Base-by-base conservation (phyloP, 257 asterid species). In the Scutellaria galericulata region DNA sequence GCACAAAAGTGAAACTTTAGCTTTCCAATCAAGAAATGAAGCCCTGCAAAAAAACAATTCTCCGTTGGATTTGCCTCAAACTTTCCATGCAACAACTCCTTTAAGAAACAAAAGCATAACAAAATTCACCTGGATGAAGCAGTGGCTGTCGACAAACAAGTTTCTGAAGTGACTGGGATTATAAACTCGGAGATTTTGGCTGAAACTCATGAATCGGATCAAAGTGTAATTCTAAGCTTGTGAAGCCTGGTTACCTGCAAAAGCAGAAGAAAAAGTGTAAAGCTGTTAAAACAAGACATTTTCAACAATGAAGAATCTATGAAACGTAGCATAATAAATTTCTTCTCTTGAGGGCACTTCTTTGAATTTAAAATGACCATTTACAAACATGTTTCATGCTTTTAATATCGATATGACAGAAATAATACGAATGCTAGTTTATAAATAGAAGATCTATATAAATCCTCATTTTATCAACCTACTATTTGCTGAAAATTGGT, bases 41-140 rank as follows among this genome's bases (percentile, higher is more conserved):
- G 73, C 76, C 66, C 50, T 72, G 15, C 63, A n/a, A 70, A 73
- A 68, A 47, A 66, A 22, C 9, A 58, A 59, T 13, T 13, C 22
- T 35, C 72, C 6, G 42, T 12, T 40, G 81, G 64, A 48, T 55
- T 59, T 11, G 62, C 67, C 9, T 74, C 42, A 6, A 74, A 73
- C 18, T 31, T 74, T 64, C 94, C 91, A 13, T 50, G 75, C 68
- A 86, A 88, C 86, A 88, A 86, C 71, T 91, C 94, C 5, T 88
- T 86, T 70, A 88, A 81, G 83, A 86, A 80, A 76, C 75, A 67
- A 55, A 84, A 81, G 70, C 74, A 73, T 10, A 86, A 75, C 7
- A 83, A 85, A 72, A 64, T 77, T 70, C 75, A 67, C 54, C 41
- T 48, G 68, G 68, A 78, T 50, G 73, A 76, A 58, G 20, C 75